Evolutionary conservation across 371 early-diverging fungal species (phyloP).

Genomic region (Rhizomucor miehei): DNA sequence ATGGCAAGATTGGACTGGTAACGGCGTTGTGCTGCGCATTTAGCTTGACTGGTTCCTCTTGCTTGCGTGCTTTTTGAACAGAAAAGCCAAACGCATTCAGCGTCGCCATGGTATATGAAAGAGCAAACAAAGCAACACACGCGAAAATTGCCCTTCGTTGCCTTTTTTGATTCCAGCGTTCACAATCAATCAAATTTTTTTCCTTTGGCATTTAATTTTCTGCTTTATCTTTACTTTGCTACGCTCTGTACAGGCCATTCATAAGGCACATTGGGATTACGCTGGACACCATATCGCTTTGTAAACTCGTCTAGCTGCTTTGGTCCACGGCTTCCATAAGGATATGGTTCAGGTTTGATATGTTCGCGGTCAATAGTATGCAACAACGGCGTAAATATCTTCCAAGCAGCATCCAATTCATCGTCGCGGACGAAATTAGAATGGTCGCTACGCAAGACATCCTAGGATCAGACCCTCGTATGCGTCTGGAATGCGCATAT

Average conservation of each 20-base stretch:
- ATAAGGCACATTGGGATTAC: constrained; percentile 18
- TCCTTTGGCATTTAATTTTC: not conserved
- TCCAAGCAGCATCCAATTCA: constrained; percentile 95
- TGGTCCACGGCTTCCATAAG: constrained; percentile 92
- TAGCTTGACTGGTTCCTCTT: constrained; percentile 4
- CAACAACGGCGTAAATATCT: constrained; percentile 93
- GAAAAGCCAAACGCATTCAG: constrained; percentile 10
- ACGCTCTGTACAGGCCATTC: constrained; percentile 25
- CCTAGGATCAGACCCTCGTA: constrained; percentile 93
- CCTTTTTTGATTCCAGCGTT: too few species aligned
- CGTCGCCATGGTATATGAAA: constrained; percentile 3
- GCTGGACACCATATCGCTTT: constrained; percentile 61
- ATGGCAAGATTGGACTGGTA: not conserved
- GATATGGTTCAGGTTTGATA: constrained; percentile 72
- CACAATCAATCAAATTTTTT: too few species aligned
- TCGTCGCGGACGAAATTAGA: constrained; percentile 97
- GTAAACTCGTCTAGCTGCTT: constrained; percentile 71
- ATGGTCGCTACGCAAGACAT: constrained; percentile 88
- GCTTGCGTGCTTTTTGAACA: constrained; percentile 2
- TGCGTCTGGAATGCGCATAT: constrained; percentile 91
- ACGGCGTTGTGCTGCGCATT: not conserved
- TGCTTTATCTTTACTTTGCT: constrained; percentile 7
- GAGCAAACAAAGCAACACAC: not conserved
- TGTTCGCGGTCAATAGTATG: constrained; percentile 78
- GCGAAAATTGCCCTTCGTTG: not conserved